Conservation (phyloP, 768 basidiomycete genomes). For the Grammothele lineata region DNA sequence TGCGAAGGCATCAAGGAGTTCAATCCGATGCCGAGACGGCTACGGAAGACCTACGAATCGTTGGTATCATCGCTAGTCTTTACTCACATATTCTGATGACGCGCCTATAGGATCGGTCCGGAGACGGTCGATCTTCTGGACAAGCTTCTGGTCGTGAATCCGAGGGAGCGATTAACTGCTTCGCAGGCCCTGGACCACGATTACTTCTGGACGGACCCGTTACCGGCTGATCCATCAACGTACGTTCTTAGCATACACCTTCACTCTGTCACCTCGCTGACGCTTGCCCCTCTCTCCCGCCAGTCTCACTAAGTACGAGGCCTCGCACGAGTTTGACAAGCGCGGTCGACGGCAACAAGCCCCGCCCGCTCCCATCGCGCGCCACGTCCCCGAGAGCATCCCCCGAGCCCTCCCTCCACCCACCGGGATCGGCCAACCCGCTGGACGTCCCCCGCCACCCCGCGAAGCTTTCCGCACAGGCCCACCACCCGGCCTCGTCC, state of each 20-base stretch:
- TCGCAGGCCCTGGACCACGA: slow-evolving; percentile 84
- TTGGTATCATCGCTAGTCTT: slow-evolving; percentile 30
- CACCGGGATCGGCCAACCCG: slow-evolving; percentile 10
- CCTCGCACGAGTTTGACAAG: slow-evolving; percentile 81
- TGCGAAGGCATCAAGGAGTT: slow-evolving; percentile 77
- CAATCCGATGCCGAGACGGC: slow-evolving; percentile 44
- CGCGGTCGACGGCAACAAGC: slow-evolving; percentile 52
- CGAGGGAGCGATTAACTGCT: slow-evolving; percentile 79
- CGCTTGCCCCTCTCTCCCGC: background rate
- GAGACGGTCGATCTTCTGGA: slow-evolving; percentile 83
- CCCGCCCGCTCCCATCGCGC: slow-evolving; percentile 18
- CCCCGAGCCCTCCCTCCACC: slow-evolving; percentile 23
- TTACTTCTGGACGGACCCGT: slow-evolving; percentile 91
- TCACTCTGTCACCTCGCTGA: background rate
- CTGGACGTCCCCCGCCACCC: slow-evolving; percentile 34
- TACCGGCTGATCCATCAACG: slow-evolving; percentile 84
- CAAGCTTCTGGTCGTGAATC: slow-evolving; percentile 78
- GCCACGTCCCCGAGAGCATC: slow-evolving; percentile 14
- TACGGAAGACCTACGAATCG: slow-evolving; percentile 59
- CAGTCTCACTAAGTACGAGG: slow-evolving; percentile 73
- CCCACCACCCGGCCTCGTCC: slow-evolving; percentile 17
- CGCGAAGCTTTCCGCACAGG: slow-evolving; percentile 31
- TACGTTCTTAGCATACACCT: slow-evolving; percentile 34
- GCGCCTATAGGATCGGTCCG: slow-evolving; percentile 48
- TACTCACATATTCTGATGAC: background rate